Evolutionary conservation across 73 alveolate genomes (phyloP).

Genomic region (Breviolum minutum): DNA sequence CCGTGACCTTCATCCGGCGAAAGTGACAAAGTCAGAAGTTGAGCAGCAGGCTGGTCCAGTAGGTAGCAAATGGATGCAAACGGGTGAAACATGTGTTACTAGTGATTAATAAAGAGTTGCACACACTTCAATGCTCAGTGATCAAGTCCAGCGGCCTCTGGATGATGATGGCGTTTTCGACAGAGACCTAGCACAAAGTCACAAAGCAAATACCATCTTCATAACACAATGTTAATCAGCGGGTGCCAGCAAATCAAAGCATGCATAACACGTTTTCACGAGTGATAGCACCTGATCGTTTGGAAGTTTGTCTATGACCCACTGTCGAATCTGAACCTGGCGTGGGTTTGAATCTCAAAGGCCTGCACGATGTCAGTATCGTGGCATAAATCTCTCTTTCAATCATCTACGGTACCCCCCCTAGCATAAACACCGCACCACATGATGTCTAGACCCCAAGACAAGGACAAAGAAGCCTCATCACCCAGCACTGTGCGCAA

Average conservation of each 20-base stretch:
- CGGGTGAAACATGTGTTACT: no score
- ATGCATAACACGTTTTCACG: background rate
- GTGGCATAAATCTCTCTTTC: background rate
- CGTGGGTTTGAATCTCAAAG: conserved; percentile 6
- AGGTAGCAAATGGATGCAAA: no score
- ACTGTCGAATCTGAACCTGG: conserved; percentile 96
- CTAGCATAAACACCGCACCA: no score
- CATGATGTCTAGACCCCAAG: background rate
- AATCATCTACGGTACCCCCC: no score
- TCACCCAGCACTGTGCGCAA: conserved; percentile 89
- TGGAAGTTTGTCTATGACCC: conserved; percentile 98
- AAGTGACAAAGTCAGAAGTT: background rate
- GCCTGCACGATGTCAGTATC: background rate
- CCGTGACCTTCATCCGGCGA: conserved; percentile 96
- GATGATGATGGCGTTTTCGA: conserved; percentile 93
- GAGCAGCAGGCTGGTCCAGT: no score
- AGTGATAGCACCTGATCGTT: conserved; percentile 96
- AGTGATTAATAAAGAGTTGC: background rate
- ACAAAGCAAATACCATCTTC: no score
- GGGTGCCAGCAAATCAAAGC: background rate
- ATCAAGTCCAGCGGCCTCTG: conserved; percentile 14
- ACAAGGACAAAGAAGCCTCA: background rate
- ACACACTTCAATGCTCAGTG: background rate
- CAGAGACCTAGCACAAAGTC: conserved; percentile 45
- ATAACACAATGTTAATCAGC: background rate